These are phyloP conservation scores for Puccinia sorghi DNA, from an alignment of 1,284 basidiomycete genomes.

Conservation along the genomic window DNA sequence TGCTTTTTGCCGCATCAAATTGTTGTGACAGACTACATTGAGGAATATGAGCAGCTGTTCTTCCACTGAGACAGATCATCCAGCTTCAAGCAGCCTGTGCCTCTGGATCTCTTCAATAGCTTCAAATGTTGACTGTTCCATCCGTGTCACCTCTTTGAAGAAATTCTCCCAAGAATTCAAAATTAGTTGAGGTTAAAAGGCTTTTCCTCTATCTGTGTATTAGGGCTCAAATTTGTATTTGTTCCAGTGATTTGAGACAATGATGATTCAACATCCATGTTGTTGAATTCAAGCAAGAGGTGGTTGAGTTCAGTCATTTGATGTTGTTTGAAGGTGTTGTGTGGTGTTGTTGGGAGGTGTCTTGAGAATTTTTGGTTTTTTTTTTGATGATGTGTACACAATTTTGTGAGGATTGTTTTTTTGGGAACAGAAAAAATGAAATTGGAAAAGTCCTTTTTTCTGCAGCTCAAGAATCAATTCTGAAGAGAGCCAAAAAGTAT, in stretches of 20 bases:
- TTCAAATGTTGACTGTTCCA: not conserved
- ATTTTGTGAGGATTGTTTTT: too few species aligned
- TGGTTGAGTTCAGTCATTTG: too few species aligned
- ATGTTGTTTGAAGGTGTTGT: too few species aligned
- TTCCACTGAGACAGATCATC: not conserved
- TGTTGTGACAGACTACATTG: not conserved
- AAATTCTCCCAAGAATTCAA: not conserved
- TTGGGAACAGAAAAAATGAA: not conserved
- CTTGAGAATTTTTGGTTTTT: too few species aligned
- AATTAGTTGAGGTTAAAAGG: not conserved
- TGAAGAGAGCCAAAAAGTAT: not conserved
- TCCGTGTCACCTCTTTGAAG: not conserved
- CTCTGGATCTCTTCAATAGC: not conserved
- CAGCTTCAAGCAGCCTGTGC: not conserved
- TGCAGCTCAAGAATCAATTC: not conserved
- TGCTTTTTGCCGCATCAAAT: not conserved
- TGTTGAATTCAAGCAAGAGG: not conserved
- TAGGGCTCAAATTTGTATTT: not conserved
- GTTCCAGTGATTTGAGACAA: not conserved
- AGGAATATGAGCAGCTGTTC: slow-evolving; percentile 7
- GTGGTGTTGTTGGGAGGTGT: too few species aligned
- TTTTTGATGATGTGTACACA: too few species aligned
- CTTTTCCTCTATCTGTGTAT: slow-evolving; percentile 2
- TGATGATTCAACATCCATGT: not conserved
- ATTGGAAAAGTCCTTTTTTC: not conserved